Base-by-base conservation (phyloP, 208 protist species). In the Angomonas desouzai region DNA sequence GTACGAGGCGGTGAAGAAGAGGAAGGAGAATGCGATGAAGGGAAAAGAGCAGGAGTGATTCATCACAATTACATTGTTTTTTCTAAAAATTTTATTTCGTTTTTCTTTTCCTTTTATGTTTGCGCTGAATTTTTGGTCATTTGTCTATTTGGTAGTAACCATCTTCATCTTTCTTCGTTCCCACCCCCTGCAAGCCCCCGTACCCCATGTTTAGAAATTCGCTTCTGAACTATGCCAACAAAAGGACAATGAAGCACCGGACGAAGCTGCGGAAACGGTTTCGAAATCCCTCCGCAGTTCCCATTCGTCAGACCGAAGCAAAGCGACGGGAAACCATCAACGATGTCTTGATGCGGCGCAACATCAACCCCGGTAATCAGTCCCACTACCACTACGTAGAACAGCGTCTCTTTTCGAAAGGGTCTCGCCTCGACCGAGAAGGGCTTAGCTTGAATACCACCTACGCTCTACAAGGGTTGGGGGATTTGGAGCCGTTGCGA, bases 381-480 rank as follows among this genome's bases (percentile, higher is more conserved):
- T 80, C 69, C 9, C 65, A 71, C 11, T 87, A 89, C 61, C 82
- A 66, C 34, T 90, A 90, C 65, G 77, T 95, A 22, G 86, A 95
- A 66, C 77, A 89, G 57, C 78, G 85, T 0, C 72, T 95, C 13
- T 95, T 92, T 75, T 90, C 84, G 0, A 80, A 76, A 10, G 72
- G 78, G 4, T 84, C 86, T 0, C 83, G 89, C 0, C 75, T 95
- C 1, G 86, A 92, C 48, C 79, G 89, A n/a, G 86, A 95, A 38
- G 89, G 80, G 11, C 59, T 82, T 32, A 91, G 90, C 25, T 53
- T 95, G 40, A 93, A 96, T 67, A 92, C 79, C 25, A 84, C 80
- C 20, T 93, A 86, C 55, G 90, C 87, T 9, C 70, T 96, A 27
- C 90, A 96, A 60, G 90, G 90, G n/a, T 78, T 96, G 1, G 90